A percentile compares a stretch with the other conserved stretches of the same genome.
These are phyloP conservation scores for Plasmodium gallinaceum DNA, from an alignment of 169 alveolate species.

Conservation along the genomic window DNA sequence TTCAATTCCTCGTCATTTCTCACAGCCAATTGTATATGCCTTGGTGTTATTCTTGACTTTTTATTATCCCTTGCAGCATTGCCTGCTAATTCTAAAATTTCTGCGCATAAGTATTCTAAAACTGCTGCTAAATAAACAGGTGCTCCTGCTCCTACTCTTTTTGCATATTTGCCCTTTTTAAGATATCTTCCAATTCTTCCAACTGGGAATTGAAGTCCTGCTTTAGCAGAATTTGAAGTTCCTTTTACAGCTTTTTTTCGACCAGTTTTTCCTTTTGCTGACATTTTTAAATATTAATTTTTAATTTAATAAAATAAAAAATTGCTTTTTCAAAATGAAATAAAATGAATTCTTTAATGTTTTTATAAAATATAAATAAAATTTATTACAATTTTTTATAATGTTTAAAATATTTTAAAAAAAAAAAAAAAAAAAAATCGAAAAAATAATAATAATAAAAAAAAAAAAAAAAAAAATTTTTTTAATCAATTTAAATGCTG, in stretches of 20 bases:
- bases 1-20: constrained; percentile 98
- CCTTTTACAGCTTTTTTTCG: constrained; percentile 90
- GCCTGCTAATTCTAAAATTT: constrained; percentile 98
- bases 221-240: constrained; percentile 97
- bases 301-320: background rate
- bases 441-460: background rate
- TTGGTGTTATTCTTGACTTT: constrained; percentile 98
- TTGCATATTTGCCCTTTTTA: constrained; percentile 97
- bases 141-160: constrained; percentile 99
- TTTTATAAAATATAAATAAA: background rate
- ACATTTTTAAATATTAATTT: constrained; percentile 66
- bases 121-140: constrained; percentile 99
- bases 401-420: too few species aligned
- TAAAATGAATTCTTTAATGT: background rate
- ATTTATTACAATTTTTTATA: too few species aligned
- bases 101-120: constrained; percentile 98
- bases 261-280: constrained; percentile 90
- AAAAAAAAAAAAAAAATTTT: background rate
- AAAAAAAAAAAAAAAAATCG: too few species aligned
- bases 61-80: constrained; percentile 98
- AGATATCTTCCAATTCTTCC: constrained; percentile 98
- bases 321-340: constrained; percentile 4
- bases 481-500: background rate
- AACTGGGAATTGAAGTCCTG: constrained; percentile 99
- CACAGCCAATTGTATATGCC: constrained; percentile 99